Evolutionary conservation across 2,329 filamentous ascomycete species (phyloP).

Genomic region (Nemania bipapillata): DNA sequence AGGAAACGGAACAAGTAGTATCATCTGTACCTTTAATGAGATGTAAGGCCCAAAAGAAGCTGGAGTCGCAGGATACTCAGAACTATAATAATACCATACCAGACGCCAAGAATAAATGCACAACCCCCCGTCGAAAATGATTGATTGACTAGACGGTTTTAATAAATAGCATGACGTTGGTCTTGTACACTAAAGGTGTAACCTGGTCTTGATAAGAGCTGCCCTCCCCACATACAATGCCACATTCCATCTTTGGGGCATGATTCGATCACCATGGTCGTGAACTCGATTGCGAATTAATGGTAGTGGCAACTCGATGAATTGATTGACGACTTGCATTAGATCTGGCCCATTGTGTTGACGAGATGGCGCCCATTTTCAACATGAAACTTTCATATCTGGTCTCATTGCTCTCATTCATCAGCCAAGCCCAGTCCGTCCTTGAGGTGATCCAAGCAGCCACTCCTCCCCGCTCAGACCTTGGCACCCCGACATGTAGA

Average conservation of each 20-base stretch:
- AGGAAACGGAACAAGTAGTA: background rate
- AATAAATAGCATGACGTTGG: background rate
- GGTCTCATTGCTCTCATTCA: slow-evolving; percentile 1
- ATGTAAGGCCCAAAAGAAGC: background rate
- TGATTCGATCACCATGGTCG: background rate
- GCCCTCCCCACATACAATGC: slow-evolving; percentile 27
- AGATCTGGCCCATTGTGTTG: background rate
- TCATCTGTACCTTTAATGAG: background rate
- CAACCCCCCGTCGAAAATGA: background rate
- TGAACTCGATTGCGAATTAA: background rate
- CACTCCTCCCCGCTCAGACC: slow-evolving; percentile 42
- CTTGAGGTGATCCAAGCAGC: slow-evolving; percentile 48
- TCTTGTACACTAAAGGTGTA: background rate
- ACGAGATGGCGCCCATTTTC: background rate
- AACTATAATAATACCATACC: background rate
- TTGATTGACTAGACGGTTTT: background rate
- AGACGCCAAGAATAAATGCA: background rate
- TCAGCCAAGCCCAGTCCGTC: slow-evolving; percentile 7
- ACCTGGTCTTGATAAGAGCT: slow-evolving; percentile 17
- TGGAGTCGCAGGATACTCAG: background rate
- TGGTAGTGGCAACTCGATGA: background rate
- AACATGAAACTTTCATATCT: slow-evolving; percentile 23
- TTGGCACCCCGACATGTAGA: slow-evolving; percentile 40
- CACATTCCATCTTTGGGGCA: slow-evolving; percentile 31
- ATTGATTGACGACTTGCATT: background rate